Evolutionary conservation across 306 rosid species (phyloP).

Genomic region (Vachellia collinsii): DNA sequence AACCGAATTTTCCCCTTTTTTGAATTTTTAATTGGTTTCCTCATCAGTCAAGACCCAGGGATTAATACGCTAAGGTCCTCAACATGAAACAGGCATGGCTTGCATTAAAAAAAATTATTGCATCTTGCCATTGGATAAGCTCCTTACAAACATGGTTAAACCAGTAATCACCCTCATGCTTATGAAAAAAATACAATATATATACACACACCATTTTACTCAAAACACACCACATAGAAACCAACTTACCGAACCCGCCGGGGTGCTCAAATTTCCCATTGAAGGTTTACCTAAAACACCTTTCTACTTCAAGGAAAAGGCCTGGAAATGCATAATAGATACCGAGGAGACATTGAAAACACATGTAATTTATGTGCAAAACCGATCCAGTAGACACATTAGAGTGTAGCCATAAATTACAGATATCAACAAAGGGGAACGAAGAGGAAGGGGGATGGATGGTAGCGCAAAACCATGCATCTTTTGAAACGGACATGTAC

Average conservation of each 20-base stretch:
- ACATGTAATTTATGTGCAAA: slow-evolving; percentile 39
- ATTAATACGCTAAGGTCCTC: not conserved
- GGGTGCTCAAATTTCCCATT: not conserved
- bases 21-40: not conserved
- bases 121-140: not conserved
- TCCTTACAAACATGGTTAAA: not conserved
- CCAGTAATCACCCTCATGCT: not conserved
- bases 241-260: not conserved
- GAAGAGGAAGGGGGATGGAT: not conserved
- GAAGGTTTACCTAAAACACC: not conserved
- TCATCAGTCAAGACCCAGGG: not conserved
- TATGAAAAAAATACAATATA: not conserved
- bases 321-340: not conserved
- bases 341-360: not conserved
- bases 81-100: not conserved
- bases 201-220: too few species aligned
- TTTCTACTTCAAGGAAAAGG: not conserved
- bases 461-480: slow-evolving; percentile 15
- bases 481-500: slow-evolving; percentile 42
- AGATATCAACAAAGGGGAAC: slow-evolving; percentile 11
- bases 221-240: not conserved
- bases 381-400: slow-evolving; percentile 17
- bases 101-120: not conserved
- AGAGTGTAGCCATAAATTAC: slow-evolving; percentile 18
- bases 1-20: too few species aligned